These are phyloP conservation scores for Kwoniella sp. DNA, from an alignment of 768 basidiomycete species.

Conservation along the genomic window DNA sequence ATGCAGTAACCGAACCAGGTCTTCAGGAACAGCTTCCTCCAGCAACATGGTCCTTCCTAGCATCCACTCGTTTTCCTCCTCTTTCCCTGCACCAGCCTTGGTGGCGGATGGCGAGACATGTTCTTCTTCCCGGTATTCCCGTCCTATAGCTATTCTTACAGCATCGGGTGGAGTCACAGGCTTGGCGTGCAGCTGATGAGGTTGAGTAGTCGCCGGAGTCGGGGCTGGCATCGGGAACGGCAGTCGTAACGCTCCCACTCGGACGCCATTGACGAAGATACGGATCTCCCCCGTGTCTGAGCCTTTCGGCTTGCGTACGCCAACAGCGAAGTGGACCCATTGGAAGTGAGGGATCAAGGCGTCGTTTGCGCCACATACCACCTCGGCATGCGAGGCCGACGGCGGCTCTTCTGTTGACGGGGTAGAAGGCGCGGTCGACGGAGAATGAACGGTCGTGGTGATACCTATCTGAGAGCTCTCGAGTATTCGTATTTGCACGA, in stretches of 20 bases:
- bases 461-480: constrained; percentile 47
- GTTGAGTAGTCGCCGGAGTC: background rate
- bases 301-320: constrained; percentile 33
- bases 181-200: constrained; percentile 22
- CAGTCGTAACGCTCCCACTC: constrained; percentile 40
- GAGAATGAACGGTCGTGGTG: constrained; percentile 17
- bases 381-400: constrained; percentile 19
- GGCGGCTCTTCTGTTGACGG: constrained; percentile 8
- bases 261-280: constrained; percentile 42
- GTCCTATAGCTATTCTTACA: constrained; percentile 23
- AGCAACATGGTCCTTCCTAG: constrained; percentile 37
- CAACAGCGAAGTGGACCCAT: constrained; percentile 46
- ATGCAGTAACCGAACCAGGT: constrained; percentile 44
- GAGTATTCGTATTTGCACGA: constrained; percentile 42
- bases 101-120: background rate
- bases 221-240: constrained; percentile 29
- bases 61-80: constrained; percentile 46
- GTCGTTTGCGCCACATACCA: constrained; percentile 40
- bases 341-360: constrained; percentile 45
- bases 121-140: constrained; percentile 8
- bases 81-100: constrained; percentile 8
- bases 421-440: constrained; percentile 1
- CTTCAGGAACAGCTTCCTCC: constrained; percentile 44
- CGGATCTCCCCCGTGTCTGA: constrained; percentile 27
- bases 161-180: constrained; percentile 19